Base-by-base conservation (phyloP, 1,284 basidiomycete species). In the Stereum hirsutum region DNA sequence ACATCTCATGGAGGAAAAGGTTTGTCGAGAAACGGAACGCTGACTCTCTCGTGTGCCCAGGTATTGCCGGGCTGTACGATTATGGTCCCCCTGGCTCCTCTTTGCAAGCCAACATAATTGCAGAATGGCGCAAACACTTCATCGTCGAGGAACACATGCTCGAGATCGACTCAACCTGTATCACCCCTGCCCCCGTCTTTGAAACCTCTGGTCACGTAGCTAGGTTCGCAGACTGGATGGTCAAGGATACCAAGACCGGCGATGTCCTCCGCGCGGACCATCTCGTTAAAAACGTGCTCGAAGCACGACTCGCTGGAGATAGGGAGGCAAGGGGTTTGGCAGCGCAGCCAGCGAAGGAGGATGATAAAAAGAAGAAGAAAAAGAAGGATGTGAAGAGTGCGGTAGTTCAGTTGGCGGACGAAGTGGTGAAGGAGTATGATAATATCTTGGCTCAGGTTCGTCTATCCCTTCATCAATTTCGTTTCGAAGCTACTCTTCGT, bases 181-280 rank as follows among this genome's bases (percentile, higher is more conserved):
- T 99, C 85, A 99, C 95, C 0, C 85, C 94, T 23, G 77, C 89
- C 1, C 76, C 94, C 12, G 95, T 99, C 5, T 94, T 99, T 63
- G 95, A 98, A 65, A 88, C 95, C 0, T 98, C 93, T 25, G 96
- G 96, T 27, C 96, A 99, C 66, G 96, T 99, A 45, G 95, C 95
- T 49, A 83, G 95, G 56, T 99, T 99, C 59, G 89, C 95, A 15
- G 96, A 99, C 61, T 99, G 94, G 94, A 99, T 99, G 96, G 89
- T 91, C 60, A 96, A 96, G 69, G 96, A 99, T 57, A 66, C 69
- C 19, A 82, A 91, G 70, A 96, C 87, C 25, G 94, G 94, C 38
- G 94, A 99, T 59, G 96, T 99, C 44, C 84, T 96, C 56, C 85
- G 96, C 44, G 95, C 95, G 14, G 95, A 99, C 63, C 96, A 99